Evolutionary conservation across 768 basidiomycete genomes (phyloP).

Genomic region (Cystobasidium onofrii): DNA sequence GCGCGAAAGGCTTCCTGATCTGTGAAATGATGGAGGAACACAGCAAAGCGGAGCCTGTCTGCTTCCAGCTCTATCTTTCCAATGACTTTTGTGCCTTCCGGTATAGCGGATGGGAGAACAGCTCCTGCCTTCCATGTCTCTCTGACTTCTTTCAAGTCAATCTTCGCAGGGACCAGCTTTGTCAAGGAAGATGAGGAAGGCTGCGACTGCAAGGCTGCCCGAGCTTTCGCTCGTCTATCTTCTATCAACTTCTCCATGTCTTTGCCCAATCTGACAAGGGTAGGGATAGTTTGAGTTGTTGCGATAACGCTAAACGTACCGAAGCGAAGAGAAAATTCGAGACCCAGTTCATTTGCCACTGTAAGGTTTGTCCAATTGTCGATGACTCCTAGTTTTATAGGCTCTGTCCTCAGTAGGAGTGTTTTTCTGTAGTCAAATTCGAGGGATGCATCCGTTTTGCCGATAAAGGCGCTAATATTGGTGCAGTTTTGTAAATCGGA

Average conservation of each 20-base stretch:
- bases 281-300: conserved; percentile 68
- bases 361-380: conserved; percentile 70
- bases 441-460: conserved; percentile 6
- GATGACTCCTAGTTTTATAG: conserved; percentile 61
- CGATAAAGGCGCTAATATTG: conserved; percentile 8
- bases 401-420: conserved; percentile 57
- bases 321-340: conserved; percentile 69
- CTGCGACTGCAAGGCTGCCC: conserved; percentile 41
- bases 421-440: conserved; percentile 22
- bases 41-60: conserved; percentile 57
- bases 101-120: conserved; percentile 51
- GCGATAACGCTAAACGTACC: conserved; percentile 60
- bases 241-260: conserved; percentile 68
- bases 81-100: conserved; percentile 45
- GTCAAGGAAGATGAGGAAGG: not conserved
- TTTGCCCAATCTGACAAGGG: conserved; percentile 62
- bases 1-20: conserved; percentile 68
- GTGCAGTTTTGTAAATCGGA: conserved; percentile 31
- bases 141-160: not conserved
- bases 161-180: not conserved
- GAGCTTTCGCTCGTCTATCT: conserved; percentile 65
- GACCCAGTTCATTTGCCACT: conserved; percentile 51
- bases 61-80: conserved; percentile 69
- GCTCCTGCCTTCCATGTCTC: not conserved
- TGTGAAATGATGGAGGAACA: conserved; percentile 71